These are phyloP conservation scores for Clitopilus passeckerianus DNA, from an alignment of 768 basidiomycete genomes.

Conservation along the genomic window DNA sequence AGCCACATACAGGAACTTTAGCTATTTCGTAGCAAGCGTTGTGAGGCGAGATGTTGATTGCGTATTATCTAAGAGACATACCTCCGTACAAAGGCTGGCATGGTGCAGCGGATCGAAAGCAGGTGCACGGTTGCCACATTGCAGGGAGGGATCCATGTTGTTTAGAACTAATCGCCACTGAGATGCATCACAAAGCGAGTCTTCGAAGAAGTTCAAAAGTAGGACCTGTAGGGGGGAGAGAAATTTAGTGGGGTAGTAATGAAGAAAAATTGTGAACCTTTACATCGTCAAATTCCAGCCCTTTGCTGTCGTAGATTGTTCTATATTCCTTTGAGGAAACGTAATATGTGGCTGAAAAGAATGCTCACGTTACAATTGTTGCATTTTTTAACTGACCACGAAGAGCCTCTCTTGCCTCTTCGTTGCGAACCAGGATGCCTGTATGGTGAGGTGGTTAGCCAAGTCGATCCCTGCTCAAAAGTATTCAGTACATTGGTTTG, in stretches of 20 bases:
- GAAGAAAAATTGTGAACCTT: background rate
- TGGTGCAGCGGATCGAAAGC: slow-evolving; percentile 46
- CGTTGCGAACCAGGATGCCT: slow-evolving; percentile 71
- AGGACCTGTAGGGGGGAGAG: slow-evolving; percentile 42
- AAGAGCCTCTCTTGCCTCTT: slow-evolving; percentile 42
- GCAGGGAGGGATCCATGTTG: slow-evolving; percentile 15
- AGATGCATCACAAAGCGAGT: slow-evolving; percentile 42
- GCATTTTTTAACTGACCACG: slow-evolving; percentile 49
- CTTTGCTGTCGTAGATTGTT: slow-evolving; percentile 62
- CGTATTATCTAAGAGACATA: background rate
- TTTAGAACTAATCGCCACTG: slow-evolving; percentile 62
- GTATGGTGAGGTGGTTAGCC: background rate
- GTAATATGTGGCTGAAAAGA: background rate
- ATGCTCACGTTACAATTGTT: slow-evolving; percentile 50
- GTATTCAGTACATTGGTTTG: slow-evolving; percentile 53
- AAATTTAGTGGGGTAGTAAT: background rate
- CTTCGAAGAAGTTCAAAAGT: slow-evolving; percentile 70
- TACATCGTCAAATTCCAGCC: slow-evolving; percentile 64
- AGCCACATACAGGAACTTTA: slow-evolving; percentile 68
- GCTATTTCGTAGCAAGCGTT: too few species aligned
- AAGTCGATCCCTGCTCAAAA: too few species aligned
- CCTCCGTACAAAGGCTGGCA: slow-evolving; percentile 52
- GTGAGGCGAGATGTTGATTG: too few species aligned
- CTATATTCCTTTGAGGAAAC: slow-evolving; percentile 12
- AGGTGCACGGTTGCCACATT: slow-evolving; percentile 19